Base-by-base conservation (phyloP, 1,284 basidiomycete species). In the Ceratobasidium sp. region DNA sequence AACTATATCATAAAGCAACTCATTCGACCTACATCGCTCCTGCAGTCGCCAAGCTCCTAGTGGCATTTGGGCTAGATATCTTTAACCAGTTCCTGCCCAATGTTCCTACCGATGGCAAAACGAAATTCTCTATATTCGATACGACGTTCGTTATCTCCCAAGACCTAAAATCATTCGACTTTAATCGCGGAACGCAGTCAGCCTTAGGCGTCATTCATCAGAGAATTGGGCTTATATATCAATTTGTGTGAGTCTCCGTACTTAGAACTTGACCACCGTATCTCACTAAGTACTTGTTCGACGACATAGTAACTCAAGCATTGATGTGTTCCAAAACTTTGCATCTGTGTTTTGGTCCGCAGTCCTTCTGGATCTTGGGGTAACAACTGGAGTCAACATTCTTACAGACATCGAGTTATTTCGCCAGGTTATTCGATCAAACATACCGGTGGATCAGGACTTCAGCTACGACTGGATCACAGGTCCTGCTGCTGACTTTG, bases 11-110 rank as follows among this genome's bases (percentile, higher is more conserved):
- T 17, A 52, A 17, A 48, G 7, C 33, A 20, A 68, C 48, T 4
- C 28, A 10, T 15, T 4, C 66, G 28, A 68, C 66, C n/a, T 68
- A 68, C 12, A 28, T 68, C 13, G 48, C 66, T 40, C 48, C 48
- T 20, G 26, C 48, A 17, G 40, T 54, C 2, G 23, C 48, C 7
- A 7, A 20, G 33, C 48, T 68, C 4, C 23, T 68, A 17, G 66
- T 17, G 17, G 66, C 66, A 10, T 52, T 68, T 28, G 66, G 66
- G 10, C 1, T 52, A 3, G 66, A 68, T 12, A 54, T 68, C 44
- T 38, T 68, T 12, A 68, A 68, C 33, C 59, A 61, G 17, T 61
- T 61, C 12, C 28, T 61, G 26, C 59, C 59, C 6, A 40, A 61
- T 20, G 40, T 61, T 38, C 57, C 57, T 3, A 59, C 23, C 12